Base-by-base conservation (phyloP, 2,329 filamentous ascomycete genomes). In the Thelonectria rubi region DNA sequence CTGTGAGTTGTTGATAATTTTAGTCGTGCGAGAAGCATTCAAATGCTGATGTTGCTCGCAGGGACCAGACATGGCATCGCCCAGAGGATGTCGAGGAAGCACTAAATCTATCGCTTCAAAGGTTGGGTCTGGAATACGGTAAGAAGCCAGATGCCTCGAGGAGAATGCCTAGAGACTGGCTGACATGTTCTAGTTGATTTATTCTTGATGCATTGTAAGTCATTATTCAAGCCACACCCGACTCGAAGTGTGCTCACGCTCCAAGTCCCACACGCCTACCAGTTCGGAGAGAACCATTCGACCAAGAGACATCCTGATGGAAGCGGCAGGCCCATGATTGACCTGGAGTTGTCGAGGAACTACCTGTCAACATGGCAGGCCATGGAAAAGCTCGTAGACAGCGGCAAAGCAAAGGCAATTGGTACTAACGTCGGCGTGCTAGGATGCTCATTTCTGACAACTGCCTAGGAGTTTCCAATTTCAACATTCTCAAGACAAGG, bases 181-280 rank as follows among this genome's bases (percentile, higher is more conserved):
- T 18, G 18, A 43, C 18, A 43, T 20, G 9, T 46, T 9, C n/a
- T 2, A 46, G 26, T 54, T 46, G 40, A 54, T 20, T 14, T 45
- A n/a, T 34, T 24, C 4, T 20, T 43, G 40, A 54, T 34, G 51
- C 51, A 54, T 32, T 37, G 51, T 54, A 43, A 21, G 39, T 54
- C 11, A 21, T 15, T 14, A 47, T 47, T 20, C 18, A 7, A 30
- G 12, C 11, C 43, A 46, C 10, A 46, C 40, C 40, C 17, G 42
- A 10, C 18, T 24, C 20, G 11, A 11, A 4, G 11, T 46, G 14
- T 32, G 14, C 17, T 26, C 14, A 10, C 46, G 11, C 14, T 20
- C 9, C 8, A 21, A 21, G 20, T 20, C 15, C 50, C 17, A 12
- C 15, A 40, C 26, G 39, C 39, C 10, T 53, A 53, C 5, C 50